Base-by-base conservation (phyloP, 176 grass and related monocot genomes). In the Carex kokanica region DNA sequence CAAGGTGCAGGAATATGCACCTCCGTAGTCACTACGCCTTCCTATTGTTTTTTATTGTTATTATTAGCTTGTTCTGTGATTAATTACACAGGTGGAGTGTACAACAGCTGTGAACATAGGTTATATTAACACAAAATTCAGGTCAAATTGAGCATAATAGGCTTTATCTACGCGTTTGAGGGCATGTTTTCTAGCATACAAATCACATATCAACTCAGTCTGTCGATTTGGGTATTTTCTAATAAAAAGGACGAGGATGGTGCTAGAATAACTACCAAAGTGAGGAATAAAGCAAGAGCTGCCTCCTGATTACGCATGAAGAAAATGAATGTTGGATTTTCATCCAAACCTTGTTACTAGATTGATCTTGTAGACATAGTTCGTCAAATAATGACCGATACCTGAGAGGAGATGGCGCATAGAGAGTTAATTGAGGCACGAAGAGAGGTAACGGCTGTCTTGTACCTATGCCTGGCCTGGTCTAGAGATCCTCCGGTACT, bases 391-490 rank as follows among this genome's bases (percentile, higher is more conserved):
- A 81, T 81, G 61, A 97, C 88, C 90, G 84, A 90, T 57, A 84
- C 55, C 74, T 88, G 84, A 41, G 87, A 87, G 13, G 96, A 91
- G 25, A 91, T 72, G 68, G 91, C 86, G 13, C 89, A 82, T 7
- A 82, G 38, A 8, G 80, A 40, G 45, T 51, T 32, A 4, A 99
- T 93, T 60, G 91, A 93, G 14, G 86, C 20, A 24, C 93, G 89
- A 59, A 99, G 86, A 21, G 93, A 82, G 6, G 63, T 27, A n/a
- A 99, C 85, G 24, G 96, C 89, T 2, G 87, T 84, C 86, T 86
- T 99, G 89, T 95, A 99, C 3, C 93, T 93, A 77, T 88, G 96
- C 71, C 96, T 94, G 40, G 96, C 91, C 61, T 99, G 92, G 47
- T 99, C 96, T 11, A 99, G 89, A 29, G 91, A 94, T 55, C 96